phyloP scores from a whole-genome alignment of 2,329 filamentous ascomycete species.

The Nakataea oryzae region DNA sequence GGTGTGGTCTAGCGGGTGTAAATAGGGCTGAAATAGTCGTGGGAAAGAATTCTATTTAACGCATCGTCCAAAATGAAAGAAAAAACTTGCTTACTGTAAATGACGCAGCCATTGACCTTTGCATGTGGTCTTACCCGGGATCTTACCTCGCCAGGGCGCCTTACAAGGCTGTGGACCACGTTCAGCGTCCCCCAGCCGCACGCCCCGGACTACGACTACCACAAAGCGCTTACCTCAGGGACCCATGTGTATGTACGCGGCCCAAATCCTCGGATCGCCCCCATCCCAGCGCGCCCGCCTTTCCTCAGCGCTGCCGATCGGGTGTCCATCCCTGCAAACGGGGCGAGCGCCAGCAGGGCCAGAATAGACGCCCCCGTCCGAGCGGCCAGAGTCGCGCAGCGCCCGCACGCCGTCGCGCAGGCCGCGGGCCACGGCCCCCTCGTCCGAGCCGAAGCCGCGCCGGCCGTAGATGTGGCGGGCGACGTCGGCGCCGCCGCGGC shows the following conservation, averaged over 20 bases:
- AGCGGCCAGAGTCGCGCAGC: not conserved
- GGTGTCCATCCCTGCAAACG: not conserved
- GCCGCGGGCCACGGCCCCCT: not conserved
- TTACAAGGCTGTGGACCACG: too few species aligned
- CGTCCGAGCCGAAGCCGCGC: not conserved
- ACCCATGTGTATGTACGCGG: not conserved
- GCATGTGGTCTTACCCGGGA: too few species aligned
- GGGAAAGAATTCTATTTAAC: too few species aligned
- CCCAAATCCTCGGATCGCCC: not conserved
- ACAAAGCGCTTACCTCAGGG: not conserved
- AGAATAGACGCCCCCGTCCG: not conserved
- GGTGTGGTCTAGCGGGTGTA: too few species aligned
- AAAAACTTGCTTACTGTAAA: too few species aligned
- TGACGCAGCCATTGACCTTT: too few species aligned
- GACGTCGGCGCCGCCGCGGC: not conserved
- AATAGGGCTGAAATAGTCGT: too few species aligned
- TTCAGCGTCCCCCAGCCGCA: too few species aligned
- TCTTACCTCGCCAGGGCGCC: too few species aligned
- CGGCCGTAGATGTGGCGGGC: slow-evolving; percentile 39
- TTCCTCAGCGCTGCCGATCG: not conserved
- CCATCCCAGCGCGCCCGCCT: not conserved
- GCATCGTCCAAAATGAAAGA: too few species aligned
- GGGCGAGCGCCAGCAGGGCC: not conserved
- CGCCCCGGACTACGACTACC: too few species aligned
- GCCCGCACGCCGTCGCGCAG: not conserved